Evolutionary conservation across 495 filamentous ascomycete species (phyloP), one percentile per base, ranked within the genome.

Genomic region (Xylaria nigripes): DNA sequence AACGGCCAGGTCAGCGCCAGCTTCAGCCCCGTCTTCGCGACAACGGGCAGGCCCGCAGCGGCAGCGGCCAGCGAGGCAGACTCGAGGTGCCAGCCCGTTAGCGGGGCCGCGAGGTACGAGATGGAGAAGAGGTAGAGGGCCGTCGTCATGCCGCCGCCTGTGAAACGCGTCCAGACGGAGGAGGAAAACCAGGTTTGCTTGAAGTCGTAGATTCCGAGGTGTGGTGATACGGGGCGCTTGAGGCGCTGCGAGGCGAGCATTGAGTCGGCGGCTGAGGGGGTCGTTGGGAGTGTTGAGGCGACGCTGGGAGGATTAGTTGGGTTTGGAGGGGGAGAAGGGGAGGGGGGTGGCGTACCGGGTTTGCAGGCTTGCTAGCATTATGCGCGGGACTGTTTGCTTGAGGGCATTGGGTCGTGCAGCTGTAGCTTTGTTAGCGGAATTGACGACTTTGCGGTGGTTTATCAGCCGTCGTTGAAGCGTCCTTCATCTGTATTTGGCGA

Each of bases 211-310:
- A 95, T 91, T 55, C 70, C 63, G 49, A 99, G 82, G 68, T 99
- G 92, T 41, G 93, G 93, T 34, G 89, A 76, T 55, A 94, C 79
- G 60, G 93, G 93, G 45, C 93, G 94, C 62, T 75, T 65, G 53
- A 85, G 83, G 60, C 93, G 93, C 72, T 99, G 93, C 58, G 81
- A 72, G 58, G 78, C 81, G 68, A 97, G 90, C 74, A 96, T 84
- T 58, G 81, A 63, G 68, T 78, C 70, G 50, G 74, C 80, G 60
- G 88, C 84, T 57, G 71, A 61, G 47, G 76, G 66, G 54, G 76
- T 76, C 53, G 86, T 62, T 57, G 79, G 77, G 50, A 83, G 68
- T 27, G 86, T 87, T 36, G 81, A 70, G 61, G 78, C 74, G 59
- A 67, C 64, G 63, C 80, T 84, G 69, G 27, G 19, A 15, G 51